Base-by-base conservation (phyloP, 306 rosid genomes). In the Cyclanthera cordifolia region DNA sequence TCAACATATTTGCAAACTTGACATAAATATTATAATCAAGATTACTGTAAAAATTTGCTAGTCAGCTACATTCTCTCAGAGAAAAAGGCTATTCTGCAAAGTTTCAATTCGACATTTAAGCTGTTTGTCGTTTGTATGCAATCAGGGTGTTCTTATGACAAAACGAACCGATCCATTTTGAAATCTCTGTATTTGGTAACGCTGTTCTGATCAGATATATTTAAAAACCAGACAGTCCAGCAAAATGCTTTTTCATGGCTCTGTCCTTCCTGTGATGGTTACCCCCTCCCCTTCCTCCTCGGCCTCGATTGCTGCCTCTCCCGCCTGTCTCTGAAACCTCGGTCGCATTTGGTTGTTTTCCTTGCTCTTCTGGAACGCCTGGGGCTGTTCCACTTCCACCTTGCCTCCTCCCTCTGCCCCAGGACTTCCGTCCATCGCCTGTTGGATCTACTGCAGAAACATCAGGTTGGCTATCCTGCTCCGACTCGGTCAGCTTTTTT, bases 221-320 rank as follows among this genome's bases (percentile, higher is more conserved):
- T 53, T 52, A 69, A 66, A 9, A 70, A 74, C 98, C 98, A 60
- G 89, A 41, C 67, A 92, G 6, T 50, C 98, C 88, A 75, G 98
- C 78, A 78, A 92, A 89, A 82, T 89, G 96, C 71, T 89, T 92
- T 53, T 78, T 88, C 92, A 80, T 83, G 75, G 98, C 90, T 50
- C 80, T 81, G 82, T 92, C 98, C 88, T 92, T 92, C 73, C 86
- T 74, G 87, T 78, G 76, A 72, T 86, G 77, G 72, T 87, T 83
- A 73, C 73, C 75, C 10, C 76, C 60, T 47, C 68, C 73, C 41
- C 84, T 54, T 54, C 82, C 56, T 69, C 82, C 85, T 20, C 76
- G 68, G 41, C 78, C 85, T 72, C 80, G 49, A 54, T 73, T 75
- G 2, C 71, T 77, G 7, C 70, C 79, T 32, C 88, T 77, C 24